Conservation (phyloP, 345 rosid species). For the Brassica juncea region DNA sequence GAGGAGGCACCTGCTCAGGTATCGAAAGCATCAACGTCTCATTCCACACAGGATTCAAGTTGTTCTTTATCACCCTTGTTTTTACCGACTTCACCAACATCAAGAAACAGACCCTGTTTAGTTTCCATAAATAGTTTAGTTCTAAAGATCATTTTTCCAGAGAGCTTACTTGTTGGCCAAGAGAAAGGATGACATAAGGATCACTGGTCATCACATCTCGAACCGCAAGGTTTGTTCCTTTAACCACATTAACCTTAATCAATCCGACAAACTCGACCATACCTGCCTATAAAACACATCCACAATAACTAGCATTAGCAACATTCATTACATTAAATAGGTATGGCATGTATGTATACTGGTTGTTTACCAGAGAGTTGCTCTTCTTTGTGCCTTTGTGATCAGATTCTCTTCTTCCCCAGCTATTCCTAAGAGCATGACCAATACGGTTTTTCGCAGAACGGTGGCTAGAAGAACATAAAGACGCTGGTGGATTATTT, state of each 20-base stretch:
- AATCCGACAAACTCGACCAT: conserved; percentile 97
- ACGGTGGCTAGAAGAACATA: conserved; percentile 27
- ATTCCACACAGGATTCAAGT: conserved; percentile 97
- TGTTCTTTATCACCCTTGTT: conserved; percentile 93
- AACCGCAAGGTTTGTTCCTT: conserved; percentile 89
- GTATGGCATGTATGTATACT: not conserved
- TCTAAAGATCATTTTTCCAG: not conserved
- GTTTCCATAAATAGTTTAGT: conserved; percentile 7
- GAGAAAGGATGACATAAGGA: conserved; percentile 82
- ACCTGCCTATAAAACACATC: conserved; percentile 66
- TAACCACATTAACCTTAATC: conserved; percentile 91
- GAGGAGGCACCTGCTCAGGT: conserved; percentile 84
- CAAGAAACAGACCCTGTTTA: not conserved
- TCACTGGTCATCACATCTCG: conserved; percentile 90
- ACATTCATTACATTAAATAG: not conserved
- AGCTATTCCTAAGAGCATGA: conserved; percentile 77
- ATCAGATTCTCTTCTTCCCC: conserved; percentile 80
- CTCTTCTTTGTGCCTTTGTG: conserved; percentile 65
- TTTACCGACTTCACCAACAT: conserved; percentile 65
- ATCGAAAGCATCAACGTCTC: conserved; percentile 91
- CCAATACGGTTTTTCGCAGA: conserved; percentile 69
- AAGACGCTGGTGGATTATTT: conserved; percentile 40
- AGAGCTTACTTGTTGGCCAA: conserved; percentile 85
- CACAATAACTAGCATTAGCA: conserved; percentile 7
- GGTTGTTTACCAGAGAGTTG: conserved; percentile 59